Evolutionary conservation across 768 basidiomycete genomes (phyloP), one percentile per base, ranked within the genome.

Genomic region (Polyporus arcularius): DNA sequence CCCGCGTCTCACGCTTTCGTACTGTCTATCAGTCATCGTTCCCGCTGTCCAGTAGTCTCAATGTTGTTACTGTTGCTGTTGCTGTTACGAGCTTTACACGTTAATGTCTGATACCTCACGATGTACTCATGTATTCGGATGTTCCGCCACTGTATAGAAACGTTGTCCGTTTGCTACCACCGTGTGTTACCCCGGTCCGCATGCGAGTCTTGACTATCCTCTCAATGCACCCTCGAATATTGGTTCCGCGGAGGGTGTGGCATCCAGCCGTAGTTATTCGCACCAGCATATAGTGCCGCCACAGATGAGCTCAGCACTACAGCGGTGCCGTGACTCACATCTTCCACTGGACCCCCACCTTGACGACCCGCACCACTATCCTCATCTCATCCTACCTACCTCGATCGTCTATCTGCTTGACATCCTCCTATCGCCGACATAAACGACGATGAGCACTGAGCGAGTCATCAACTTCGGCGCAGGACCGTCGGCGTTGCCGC

Each of bases 401-500:
- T 45, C 54, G 18, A 10, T 21, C 10, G n/a, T 21, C n/a, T 18
- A 46, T 38, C 49, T 30, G 46, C 48, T 52, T 14, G 28, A 30
- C 48, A 45, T 16, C 47, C 40, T 48, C 28, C 11, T 15, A 11
- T 42, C 18, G 7, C 42, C 18, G 9, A n/a, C 28, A 12, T 32
- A 38, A 35, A 63, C 59, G 39, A 38, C 63, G 30, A 68, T 66
- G 63, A 55, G 64, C 53, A 40, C 57, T 15, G 53, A 63, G 40
- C 82, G 94, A 55, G 81, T 86, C 39, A 83, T 90, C 71, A 98
- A 99, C 79, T 94, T 98, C 74, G 92, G 94, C 53, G 89, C 97
- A 53, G 97, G 97, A 1, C 97, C 97, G 15, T 97, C 95, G 18
- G 89, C 92, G 0, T 80, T 99, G 43, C 97, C 97, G 15, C 82